These are phyloP conservation scores for Cryphonectria parasitica DNA, from an alignment of 2,329 filamentous ascomycete species.

Conservation along the genomic window DNA sequence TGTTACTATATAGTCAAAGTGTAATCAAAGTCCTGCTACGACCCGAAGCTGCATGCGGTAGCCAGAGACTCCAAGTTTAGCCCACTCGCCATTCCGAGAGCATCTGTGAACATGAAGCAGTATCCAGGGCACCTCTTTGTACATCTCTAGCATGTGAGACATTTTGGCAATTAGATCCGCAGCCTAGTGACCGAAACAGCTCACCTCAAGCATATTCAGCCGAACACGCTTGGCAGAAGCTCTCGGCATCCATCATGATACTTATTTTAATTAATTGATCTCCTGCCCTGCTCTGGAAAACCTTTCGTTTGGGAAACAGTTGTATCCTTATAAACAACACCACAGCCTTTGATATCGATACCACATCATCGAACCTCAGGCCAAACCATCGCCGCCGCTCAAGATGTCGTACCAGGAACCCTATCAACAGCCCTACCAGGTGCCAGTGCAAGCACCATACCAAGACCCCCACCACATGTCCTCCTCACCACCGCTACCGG, in stretches of 20 bases:
- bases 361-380: not conserved
- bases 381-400: not conserved
- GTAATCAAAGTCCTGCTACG: not conserved
- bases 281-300: not conserved
- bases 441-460: slow-evolving; percentile 6
- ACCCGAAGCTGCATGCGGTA: not conserved
- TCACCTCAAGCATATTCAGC: not conserved
- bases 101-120: not conserved
- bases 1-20: too few species aligned
- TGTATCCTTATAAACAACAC: not conserved
- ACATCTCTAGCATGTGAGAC: not conserved
- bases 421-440: slow-evolving; percentile 9
- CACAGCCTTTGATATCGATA: too few species aligned
- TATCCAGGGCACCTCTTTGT: not conserved
- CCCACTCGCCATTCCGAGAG: not conserved
- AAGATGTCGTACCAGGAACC: not conserved
- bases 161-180: not conserved
- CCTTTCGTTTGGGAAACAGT: not conserved
- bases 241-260: not conserved
- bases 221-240: not conserved
- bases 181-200: not conserved
- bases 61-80: not conserved
- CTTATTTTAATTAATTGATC: not conserved
- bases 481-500: not conserved
- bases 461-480: slow-evolving; percentile 4